Base-by-base conservation (phyloP, 208 protist species). In the Phytomonas francai region DNA sequence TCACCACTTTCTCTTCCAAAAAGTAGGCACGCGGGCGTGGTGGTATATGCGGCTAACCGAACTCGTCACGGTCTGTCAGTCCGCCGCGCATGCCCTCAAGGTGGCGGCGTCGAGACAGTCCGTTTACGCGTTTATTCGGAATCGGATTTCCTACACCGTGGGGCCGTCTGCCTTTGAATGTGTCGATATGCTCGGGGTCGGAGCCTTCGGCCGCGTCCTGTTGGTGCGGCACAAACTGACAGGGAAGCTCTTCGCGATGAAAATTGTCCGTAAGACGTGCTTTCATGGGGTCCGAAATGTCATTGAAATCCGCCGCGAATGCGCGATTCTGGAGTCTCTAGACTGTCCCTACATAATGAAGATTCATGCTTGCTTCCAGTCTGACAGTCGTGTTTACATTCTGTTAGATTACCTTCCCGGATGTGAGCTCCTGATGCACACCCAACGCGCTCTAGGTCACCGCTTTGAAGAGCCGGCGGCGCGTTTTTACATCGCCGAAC, bases 341-440 rank as follows among this genome's bases (percentile, higher is more conserved):
- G 71, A 87, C 62, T 92, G 88, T 63, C 94, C 91, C 11, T 96
- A 91, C 72, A 95, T 97, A 57, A 89, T 95, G 74, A 79, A 78
- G 39, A 68, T 97, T 19, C 84, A 97, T 73, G 69, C 69, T 27
- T 74, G 79, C 51, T 97, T 97, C 75, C 88, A 93, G 65, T 93
- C 88, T 11, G 85, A 90, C 63, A 78, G 77, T 19, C 80, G 91
- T 57, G 75, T 96, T 3, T 97, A 96, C 74, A 65, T 97, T 49
- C 61, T 97, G 27, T 76, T 98, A 9, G 94, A 98, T 72, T 98
- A 92, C 69, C 77, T 97, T 2, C 81, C 94, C 6, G 96, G 96
- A 9, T 94, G 95, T 33, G 95, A 98, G 70, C 81, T 98, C n/a
- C 94, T 97, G 60, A 82, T 81, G 65, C 95, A 97, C 80, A 84